Percentiles rank a stretch among this genome's conserved stretches.
Conservation (phyloP, 2,329 filamentous ascomycete species). For the Colletotrichum musicola region DNA sequence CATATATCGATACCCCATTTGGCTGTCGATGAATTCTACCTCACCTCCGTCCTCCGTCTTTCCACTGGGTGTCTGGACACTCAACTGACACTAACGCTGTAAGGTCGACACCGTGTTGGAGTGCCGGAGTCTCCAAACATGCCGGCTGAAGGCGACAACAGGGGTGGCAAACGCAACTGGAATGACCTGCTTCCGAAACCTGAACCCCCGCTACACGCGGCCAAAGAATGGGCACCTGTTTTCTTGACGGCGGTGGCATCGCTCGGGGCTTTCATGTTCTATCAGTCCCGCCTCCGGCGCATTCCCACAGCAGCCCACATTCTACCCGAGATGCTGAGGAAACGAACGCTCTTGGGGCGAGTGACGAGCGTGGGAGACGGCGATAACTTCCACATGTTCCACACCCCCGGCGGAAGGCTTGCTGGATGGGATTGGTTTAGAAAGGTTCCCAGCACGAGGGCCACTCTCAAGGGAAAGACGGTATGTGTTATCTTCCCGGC, state of each 20-base stretch:
- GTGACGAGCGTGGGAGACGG: conserved; percentile 97
- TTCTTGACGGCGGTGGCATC: conserved; percentile 62
- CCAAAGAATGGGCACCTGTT: conserved; percentile 64
- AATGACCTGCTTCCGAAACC: conserved; percentile 37
- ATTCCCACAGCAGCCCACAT: conserved; percentile 85
- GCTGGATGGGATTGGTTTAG: conserved; percentile 95
- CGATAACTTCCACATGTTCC: conserved; percentile 94
- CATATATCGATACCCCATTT: not conserved
- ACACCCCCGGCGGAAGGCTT: conserved; percentile 90
- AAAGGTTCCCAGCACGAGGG: conserved; percentile 76
- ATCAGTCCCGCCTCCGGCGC: conserved; percentile 83
- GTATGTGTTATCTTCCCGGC: conserved; percentile 61
- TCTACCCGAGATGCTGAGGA: conserved; percentile 79
- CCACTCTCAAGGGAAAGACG: conserved; percentile 80
- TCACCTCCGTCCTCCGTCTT: too few relatives aligned
- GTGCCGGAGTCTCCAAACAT: too few relatives aligned
- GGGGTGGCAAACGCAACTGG: conserved; percentile 49
- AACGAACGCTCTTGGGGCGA: conserved; percentile 81
- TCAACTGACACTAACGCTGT: too few relatives aligned
- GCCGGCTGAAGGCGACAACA: conserved; percentile 42
- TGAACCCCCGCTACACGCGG: conserved; percentile 60
- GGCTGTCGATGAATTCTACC: too few relatives aligned
- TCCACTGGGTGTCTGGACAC: too few relatives aligned
- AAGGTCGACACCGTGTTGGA: too few relatives aligned
- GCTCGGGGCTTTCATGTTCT: conserved; percentile 68